Base-by-base conservation (phyloP, 257 asterid genomes). In the Pogostemon cablin region DNA sequence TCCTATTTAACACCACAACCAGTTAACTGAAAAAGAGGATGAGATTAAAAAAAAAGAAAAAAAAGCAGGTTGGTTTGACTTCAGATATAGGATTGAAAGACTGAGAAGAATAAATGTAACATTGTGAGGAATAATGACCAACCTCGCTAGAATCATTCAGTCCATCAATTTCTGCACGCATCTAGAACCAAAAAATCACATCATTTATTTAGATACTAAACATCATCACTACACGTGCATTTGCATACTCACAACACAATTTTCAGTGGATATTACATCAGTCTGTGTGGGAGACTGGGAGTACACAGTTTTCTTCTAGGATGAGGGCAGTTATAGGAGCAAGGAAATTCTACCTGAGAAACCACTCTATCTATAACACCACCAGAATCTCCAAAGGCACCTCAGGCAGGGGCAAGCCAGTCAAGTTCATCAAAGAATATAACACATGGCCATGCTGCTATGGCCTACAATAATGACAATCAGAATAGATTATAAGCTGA, bases 381-480 rank as follows among this genome's bases (percentile, higher is more conserved):
- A 44, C 98, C 99, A 44, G 99, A 95, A 83, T 95, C 99, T 63
- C 99, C 98, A 78, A 97, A 88, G 69, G 93, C 99, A 44, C 98
- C 99, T 75, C 99, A 86, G 66, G 98, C 96, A 20, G 99, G 99
- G 77, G 96, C 96, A 79, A 95, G 98, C 4, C 96, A 95, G 74
- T 95, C 99, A n/a, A 95, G 99, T 77, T 95, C 98, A 70, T 93
- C 98, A 48, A 95, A 95, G 84, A 95, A 95, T 76, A 95, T 95
- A 74, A 95, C 96, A 79, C 98, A 95, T 12, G 98, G 98, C 43
- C 99, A 95, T 73, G 96, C 98, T 69, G 96, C 88, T 77, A 98
- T 89, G 77, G 99, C 98, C 99, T 95, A 72, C 76, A 73, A 61
- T 2, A 50, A 78, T 60, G 49, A 44, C 67, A 69, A 68, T 62